Evolutionary conservation across 306 rosid species (phyloP).

Genomic region (Lupinus albus): DNA sequence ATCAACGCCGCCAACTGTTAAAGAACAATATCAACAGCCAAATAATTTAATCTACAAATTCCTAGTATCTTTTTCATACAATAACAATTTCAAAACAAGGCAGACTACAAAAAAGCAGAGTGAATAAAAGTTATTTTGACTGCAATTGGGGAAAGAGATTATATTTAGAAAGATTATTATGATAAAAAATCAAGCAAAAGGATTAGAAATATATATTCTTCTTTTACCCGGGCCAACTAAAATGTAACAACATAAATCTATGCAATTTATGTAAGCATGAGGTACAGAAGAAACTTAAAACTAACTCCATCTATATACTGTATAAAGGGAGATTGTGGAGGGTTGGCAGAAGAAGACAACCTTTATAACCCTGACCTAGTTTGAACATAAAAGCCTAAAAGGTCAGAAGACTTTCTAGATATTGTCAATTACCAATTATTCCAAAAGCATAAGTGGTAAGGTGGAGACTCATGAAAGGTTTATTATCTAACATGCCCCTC

Average conservation of each 20-base stretch:
- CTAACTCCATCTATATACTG: not conserved
- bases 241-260: not conserved
- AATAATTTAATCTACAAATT: constrained; percentile 20
- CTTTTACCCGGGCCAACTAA: not conserved
- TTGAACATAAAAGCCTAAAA: not conserved
- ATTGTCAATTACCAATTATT: not conserved
- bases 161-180: not conserved
- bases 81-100: constrained; percentile 1
- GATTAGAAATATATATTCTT: not conserved
- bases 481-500: not conserved
- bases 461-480: not conserved
- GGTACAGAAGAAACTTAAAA: not conserved
- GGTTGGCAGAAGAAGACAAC: not conserved
- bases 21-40: constrained; percentile 35
- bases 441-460: not conserved
- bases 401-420: not conserved
- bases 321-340: not conserved
- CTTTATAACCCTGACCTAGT: not conserved
- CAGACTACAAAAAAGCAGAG: constrained; percentile 11
- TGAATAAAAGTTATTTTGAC: not conserved
- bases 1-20: constrained; percentile 40
- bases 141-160: not conserved
- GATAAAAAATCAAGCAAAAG: not conserved
- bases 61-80: not conserved
- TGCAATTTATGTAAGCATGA: constrained; percentile 11